Evolutionary conservation across 2,329 filamentous ascomycete genomes (phyloP).

Genomic region (Cercospora sojina): DNA sequence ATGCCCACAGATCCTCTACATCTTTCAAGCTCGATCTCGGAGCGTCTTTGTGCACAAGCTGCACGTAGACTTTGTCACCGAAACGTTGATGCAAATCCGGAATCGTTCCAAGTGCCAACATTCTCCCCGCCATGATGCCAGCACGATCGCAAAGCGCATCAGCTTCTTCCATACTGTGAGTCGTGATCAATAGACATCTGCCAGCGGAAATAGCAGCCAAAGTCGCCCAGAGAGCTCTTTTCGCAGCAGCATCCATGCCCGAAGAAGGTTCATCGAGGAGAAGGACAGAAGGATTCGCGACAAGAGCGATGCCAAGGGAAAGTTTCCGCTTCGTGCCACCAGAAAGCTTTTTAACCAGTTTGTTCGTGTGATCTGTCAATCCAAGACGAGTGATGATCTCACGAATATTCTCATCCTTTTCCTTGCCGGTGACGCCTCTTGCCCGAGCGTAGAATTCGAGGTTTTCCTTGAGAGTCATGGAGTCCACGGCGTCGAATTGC

Average conservation of each 20-base stretch:
- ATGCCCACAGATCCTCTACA: constrained; percentile 62
- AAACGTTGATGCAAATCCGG: constrained; percentile 68
- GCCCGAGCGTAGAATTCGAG: constrained; percentile 80
- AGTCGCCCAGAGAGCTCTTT: constrained; percentile 85
- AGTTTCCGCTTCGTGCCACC: constrained; percentile 89
- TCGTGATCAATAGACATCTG: constrained; percentile 81
- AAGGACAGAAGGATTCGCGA: constrained; percentile 82
- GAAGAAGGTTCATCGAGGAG: constrained; percentile 83
- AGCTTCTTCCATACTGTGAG: constrained; percentile 90
- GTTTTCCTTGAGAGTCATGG: constrained; percentile 83
- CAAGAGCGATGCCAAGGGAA: constrained; percentile 79
- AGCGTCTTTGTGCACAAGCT: constrained; percentile 70
- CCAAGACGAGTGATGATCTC: constrained; percentile 75
- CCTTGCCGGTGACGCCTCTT: constrained; percentile 62
- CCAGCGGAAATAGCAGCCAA: constrained; percentile 69
- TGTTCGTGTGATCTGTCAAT: constrained; percentile 63
- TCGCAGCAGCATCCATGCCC: constrained; percentile 82
- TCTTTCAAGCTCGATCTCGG: constrained; percentile 68
- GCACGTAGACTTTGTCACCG: constrained; percentile 67
- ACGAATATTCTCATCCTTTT: constrained; percentile 70
- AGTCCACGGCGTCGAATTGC: constrained; percentile 65
- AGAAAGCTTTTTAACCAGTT: constrained; percentile 74
- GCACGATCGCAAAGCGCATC: constrained; percentile 77
- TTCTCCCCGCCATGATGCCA: constrained; percentile 73
- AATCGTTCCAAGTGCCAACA: constrained; percentile 77